Conservation (phyloP, 495 filamentous ascomycete genomes). For the Parathielavia appendiculata region DNA sequence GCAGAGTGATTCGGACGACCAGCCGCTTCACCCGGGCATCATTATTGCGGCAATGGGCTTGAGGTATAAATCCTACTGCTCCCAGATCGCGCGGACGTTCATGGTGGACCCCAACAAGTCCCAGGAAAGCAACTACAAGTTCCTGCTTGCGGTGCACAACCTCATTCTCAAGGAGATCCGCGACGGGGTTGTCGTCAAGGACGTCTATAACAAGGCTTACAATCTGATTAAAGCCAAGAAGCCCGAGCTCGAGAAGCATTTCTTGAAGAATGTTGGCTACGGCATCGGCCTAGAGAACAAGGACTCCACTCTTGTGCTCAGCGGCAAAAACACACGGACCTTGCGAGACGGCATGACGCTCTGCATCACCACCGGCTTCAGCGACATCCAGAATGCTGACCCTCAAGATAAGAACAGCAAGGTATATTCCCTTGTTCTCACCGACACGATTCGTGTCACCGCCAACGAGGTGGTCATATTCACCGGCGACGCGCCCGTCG, state of each 20-base stretch:
- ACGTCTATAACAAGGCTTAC: slow-evolving; percentile 86
- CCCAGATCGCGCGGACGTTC: slow-evolving; percentile 84
- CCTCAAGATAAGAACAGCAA: slow-evolving; percentile 82
- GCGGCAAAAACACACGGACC: slow-evolving; percentile 71
- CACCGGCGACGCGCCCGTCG: slow-evolving; percentile 84
- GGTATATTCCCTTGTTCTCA: slow-evolving; percentile 80
- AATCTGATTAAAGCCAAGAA: slow-evolving; percentile 74
- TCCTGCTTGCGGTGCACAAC: slow-evolving; percentile 82
- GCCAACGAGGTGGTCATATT: slow-evolving; percentile 75
- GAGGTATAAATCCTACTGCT: slow-evolving; percentile 90
- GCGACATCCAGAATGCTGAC: slow-evolving; percentile 74
- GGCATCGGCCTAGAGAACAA: slow-evolving; percentile 90
- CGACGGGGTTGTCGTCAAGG: slow-evolving; percentile 81
- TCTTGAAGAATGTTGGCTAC: slow-evolving; percentile 80
- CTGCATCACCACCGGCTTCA: slow-evolving; percentile 79
- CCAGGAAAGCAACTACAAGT: slow-evolving; percentile 89
- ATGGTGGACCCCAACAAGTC: slow-evolving; percentile 93
- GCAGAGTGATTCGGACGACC: slow-evolving; percentile 66
- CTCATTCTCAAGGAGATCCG: slow-evolving; percentile 81
- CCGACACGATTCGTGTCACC: slow-evolving; percentile 87
- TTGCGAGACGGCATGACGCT: slow-evolving; percentile 97
- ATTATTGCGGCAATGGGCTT: slow-evolving; percentile 89
- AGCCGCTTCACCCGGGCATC: slow-evolving; percentile 84
- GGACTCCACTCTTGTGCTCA: slow-evolving; percentile 75
- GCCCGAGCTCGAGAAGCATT: slow-evolving; percentile 89